Evolutionary conservation across 768 basidiomycete species (phyloP), one percentile per base, ranked within the genome.

Genomic region (Naganishia onofrii): DNA sequence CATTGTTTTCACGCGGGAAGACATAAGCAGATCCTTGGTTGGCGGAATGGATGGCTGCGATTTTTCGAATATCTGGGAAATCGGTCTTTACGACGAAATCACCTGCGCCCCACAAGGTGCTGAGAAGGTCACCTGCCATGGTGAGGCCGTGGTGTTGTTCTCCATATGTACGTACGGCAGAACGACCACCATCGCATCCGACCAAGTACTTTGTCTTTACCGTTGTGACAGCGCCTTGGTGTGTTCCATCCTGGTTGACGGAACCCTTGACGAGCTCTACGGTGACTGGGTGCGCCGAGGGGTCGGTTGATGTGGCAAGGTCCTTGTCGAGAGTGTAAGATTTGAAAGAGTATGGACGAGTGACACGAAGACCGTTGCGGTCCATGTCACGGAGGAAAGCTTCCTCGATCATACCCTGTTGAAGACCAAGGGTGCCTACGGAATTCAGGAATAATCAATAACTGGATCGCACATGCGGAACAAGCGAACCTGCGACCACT

Each of bases 11-110:
- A 26, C 72, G 72, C 4, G 72, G 72, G 69, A 73, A 73, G 56
- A 73, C 68, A 56, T 73, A 73, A 54, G 68, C 52, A 21, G 64
- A 44, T 3, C 69, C 69, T 55, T 73, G 53, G 38, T 58, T 71
- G 28, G 70, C 70, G 38, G 66, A 67, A 58, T 73, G 72, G 29
- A 73, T 73, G 34, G 72, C 69, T 9, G 72, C 72, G 54, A 73
- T 73, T 66, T 73, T 73, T 63, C 72, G 54, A 51, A 73, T 60
- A 48, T 73, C 72, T 38, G 72, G 72, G 66, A 73, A 73, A 42
- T 73, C 69, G 57, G 72, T 66, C 64, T 69, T 67, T 55, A 73
- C 69, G 69, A 73, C 72, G 52, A 66, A 68, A 60, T 73, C 72
- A 19, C 70, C 46, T n/a, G 72, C 72, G 29, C 69, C 69, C 72